Percentiles rank a stretch among this genome's conserved stretches.
These are phyloP conservation scores for Apostasia shenzhenica DNA, from an alignment of 106 monocot genomes.

Conservation along the genomic window DNA sequence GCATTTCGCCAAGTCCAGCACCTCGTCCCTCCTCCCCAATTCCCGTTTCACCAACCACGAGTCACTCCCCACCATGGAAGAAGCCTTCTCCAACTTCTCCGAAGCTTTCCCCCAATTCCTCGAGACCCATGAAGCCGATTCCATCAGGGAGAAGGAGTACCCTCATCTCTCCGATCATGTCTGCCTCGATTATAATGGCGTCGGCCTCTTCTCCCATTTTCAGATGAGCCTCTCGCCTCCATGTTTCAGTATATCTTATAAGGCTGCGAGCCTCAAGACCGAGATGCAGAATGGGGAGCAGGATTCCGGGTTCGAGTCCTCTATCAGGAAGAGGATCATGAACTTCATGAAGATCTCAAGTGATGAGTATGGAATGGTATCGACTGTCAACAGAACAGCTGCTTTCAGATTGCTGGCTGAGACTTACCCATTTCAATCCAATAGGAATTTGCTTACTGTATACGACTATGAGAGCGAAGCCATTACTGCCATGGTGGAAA, in stretches of 20 bases:
- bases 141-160: slow-evolving; percentile 44
- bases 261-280: slow-evolving; percentile 40
- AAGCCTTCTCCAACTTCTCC: slow-evolving; percentile 50
- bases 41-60: slow-evolving; percentile 69
- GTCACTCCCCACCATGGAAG: slow-evolving; percentile 46
- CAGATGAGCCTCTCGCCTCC: slow-evolving; percentile 11
- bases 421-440: slow-evolving; percentile 46
- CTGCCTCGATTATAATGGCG: slow-evolving; percentile 72
- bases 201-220: slow-evolving; percentile 38
- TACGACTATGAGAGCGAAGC: slow-evolving; percentile 75
- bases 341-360: slow-evolving; percentile 37
- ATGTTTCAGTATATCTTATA: slow-evolving; percentile 50
- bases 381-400: slow-evolving; percentile 45
- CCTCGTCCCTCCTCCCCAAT: slow-evolving; percentile 36
- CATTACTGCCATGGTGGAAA: slow-evolving; percentile 30
- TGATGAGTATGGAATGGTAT: slow-evolving; percentile 57
- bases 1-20: slow-evolving; percentile 36
- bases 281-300: slow-evolving; percentile 17
- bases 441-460: slow-evolving; percentile 45
- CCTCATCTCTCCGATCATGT: slow-evolving; percentile 45
- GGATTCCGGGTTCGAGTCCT: slow-evolving; percentile 22
- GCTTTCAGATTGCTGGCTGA: slow-evolving; percentile 73
- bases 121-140: slow-evolving; percentile 36
- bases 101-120: slow-evolving; percentile 46
- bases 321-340: slow-evolving; percentile 47